Percentiles rank a stretch among this genome's conserved stretches.
Evolutionary conservation across 805 yeast species (phyloP).

Genomic region (Hanseniaspora pseudoguilliermondii): DNA sequence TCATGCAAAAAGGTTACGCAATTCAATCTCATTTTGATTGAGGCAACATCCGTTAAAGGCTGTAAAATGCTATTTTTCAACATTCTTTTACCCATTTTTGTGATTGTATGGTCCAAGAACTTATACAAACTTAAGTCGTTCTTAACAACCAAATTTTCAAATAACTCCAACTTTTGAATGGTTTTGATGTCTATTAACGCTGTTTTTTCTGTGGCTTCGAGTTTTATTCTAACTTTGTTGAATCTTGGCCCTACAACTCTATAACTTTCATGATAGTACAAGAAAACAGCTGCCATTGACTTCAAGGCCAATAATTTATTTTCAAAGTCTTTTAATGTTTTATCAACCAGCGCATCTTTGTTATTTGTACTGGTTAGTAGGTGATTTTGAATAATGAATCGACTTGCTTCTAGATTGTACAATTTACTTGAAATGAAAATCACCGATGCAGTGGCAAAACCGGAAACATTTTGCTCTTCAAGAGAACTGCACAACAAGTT

Average conservation of each 20-base stretch:
- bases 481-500: not conserved
- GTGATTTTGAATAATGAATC: constrained; percentile 18
- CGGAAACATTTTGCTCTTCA: not conserved
- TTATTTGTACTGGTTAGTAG: constrained; percentile 15
- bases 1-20: constrained; percentile 29
- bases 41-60: constrained; percentile 32
- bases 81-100: constrained; percentile 37
- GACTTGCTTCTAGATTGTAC: constrained; percentile 24
- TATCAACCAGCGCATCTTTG: not conserved
- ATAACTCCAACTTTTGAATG: constrained; percentile 29
- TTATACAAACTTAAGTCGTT: constrained; percentile 28
- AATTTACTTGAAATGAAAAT: constrained; percentile 15
- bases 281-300: constrained; percentile 27
- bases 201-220: constrained; percentile 30
- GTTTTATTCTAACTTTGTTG: constrained; percentile 28
- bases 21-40: constrained; percentile 28
- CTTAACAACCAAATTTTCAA: constrained; percentile 25
- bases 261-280: constrained; percentile 13
- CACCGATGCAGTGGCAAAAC: not conserved
- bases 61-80: constrained; percentile 35
- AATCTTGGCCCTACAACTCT: constrained; percentile 16
- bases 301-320: constrained; percentile 26
- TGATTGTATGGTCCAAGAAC: constrained; percentile 29
- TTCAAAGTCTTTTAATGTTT: constrained; percentile 18
- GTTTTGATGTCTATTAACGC: constrained; percentile 35